Percentiles rank a stretch among this genome's conserved stretches.
Conservation (phyloP, 2,329 filamentous ascomycete species). For the Xylariaceae sp. region DNA sequence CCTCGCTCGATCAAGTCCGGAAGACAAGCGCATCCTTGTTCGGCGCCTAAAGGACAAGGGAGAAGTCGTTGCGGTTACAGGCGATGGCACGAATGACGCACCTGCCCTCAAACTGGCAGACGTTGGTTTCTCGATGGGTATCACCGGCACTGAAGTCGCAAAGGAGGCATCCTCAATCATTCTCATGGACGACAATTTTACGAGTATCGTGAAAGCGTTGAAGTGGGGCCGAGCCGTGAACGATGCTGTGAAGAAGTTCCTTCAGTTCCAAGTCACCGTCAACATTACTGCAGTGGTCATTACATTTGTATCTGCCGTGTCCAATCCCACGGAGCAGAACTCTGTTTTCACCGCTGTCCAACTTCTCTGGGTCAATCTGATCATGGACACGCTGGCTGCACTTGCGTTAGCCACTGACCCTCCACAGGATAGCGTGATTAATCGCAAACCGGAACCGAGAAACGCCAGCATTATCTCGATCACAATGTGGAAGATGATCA, state of each 20-base stretch:
- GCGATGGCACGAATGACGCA: constrained; percentile 81
- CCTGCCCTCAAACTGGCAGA: constrained; percentile 78
- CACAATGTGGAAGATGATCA: constrained; percentile 99
- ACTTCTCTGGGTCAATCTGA: constrained; percentile 92
- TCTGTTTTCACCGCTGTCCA: constrained; percentile 87
- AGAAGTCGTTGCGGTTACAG: constrained; percentile 79
- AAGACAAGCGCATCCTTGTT: constrained; percentile 74
- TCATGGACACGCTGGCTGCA: constrained; percentile 95
- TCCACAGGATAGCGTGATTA: constrained; percentile 75
- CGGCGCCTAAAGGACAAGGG: constrained; percentile 68
- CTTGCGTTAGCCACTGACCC: constrained; percentile 86
- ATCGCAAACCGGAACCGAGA: constrained; percentile 67
- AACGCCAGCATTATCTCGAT: constrained; percentile 68
- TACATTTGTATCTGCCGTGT: constrained; percentile 84
- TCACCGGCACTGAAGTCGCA: constrained; percentile 77
- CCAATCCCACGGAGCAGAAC: constrained; percentile 57
- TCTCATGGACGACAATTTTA: constrained; percentile 84
- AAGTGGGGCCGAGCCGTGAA: constrained; percentile 79
- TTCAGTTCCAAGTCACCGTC: constrained; percentile 78
- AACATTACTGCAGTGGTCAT: constrained; percentile 88
- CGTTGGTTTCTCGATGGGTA: constrained; percentile 84
- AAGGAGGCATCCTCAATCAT: constrained; percentile 85
- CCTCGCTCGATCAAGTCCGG: constrained; percentile 70
- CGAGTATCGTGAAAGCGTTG: constrained; percentile 80
- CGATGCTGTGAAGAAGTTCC: constrained; percentile 73